Evolutionary conservation across 371 early-diverging fungal species (phyloP).

Genomic region (Saksenaea vasiformis): DNA sequence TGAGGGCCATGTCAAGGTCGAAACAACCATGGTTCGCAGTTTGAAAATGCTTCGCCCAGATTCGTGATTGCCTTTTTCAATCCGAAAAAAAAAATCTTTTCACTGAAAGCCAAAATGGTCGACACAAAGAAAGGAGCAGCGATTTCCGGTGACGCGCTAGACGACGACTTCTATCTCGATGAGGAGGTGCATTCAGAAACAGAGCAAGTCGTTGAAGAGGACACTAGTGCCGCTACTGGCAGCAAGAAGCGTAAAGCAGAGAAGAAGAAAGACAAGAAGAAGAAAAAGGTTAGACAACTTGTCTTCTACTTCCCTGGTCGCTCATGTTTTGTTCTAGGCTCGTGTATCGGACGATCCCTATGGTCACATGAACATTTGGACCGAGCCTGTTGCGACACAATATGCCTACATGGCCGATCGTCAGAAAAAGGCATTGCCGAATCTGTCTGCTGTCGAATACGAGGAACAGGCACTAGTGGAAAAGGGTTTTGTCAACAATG

Average conservation of each 20-base stretch:
- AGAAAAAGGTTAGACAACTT: slow-evolving; percentile 46
- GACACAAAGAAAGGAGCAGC: slow-evolving; percentile 17
- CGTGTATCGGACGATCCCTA: slow-evolving; percentile 32
- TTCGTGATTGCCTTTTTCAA: no score
- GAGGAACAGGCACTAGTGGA: slow-evolving; percentile 53
- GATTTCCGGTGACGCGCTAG: slow-evolving; percentile 63
- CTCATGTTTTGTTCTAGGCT: slow-evolving; percentile 7
- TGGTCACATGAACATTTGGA: slow-evolving; percentile 46
- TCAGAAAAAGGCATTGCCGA: slow-evolving; percentile 51
- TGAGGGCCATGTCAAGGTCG: no score
- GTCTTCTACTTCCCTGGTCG: slow-evolving; percentile 29
- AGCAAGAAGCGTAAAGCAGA: slow-evolving; percentile 44
- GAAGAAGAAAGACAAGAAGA: slow-evolving; percentile 31
- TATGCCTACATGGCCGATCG: slow-evolving; percentile 49
- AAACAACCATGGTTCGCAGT: no score
- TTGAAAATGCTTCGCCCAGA: no score
- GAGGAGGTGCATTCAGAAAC: slow-evolving; percentile 43
- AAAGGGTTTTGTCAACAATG: slow-evolving; percentile 46
- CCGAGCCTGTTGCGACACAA: slow-evolving; percentile 38
- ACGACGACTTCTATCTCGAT: slow-evolving; percentile 67
- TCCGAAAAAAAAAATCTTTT: not conserved
- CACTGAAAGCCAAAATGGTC: not conserved
- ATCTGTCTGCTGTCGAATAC: slow-evolving; percentile 51
- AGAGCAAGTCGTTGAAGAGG: slow-evolving; percentile 32
- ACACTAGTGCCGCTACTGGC: slow-evolving; percentile 12